Evolutionary conservation across 1,284 basidiomycete species (phyloP).

Genomic region (Takashimella tepidaria): DNA sequence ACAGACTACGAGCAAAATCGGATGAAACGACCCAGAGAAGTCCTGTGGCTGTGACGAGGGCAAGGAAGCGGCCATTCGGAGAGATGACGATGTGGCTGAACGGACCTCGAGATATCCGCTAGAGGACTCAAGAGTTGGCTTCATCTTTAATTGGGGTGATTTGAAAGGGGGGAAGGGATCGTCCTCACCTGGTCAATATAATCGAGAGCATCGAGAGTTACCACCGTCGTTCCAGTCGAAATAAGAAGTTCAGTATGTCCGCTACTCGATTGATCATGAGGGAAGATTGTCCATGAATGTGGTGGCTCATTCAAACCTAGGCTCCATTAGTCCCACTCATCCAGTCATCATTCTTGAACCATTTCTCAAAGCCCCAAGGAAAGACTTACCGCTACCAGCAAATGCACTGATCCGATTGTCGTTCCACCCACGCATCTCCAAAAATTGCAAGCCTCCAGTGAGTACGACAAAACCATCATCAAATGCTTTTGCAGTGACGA

Average conservation of each 20-base stretch:
- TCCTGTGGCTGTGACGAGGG: constrained; percentile 68
- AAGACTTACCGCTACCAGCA: constrained; percentile 61
- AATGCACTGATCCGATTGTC: constrained; percentile 61
- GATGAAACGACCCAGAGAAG: constrained; percentile 86
- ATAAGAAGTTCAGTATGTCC: constrained; percentile 81
- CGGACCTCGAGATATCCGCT: constrained; percentile 77
- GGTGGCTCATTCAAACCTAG: constrained; percentile 70
- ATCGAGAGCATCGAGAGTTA: constrained; percentile 79
- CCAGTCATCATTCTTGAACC: constrained; percentile 9
- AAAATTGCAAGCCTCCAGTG: constrained; percentile 66
- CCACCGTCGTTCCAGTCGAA: constrained; percentile 66
- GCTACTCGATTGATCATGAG: constrained; percentile 77
- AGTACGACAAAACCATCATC: constrained; percentile 81
- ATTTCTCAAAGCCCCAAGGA: constrained; percentile 9
- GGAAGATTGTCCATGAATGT: constrained; percentile 75
- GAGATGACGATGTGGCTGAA: constrained; percentile 82
- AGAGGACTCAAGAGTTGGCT: no score
- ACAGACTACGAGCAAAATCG: constrained; percentile 83
- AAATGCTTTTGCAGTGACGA: constrained; percentile 78
- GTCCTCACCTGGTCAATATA: constrained; percentile 68
- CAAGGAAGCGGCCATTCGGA: constrained; percentile 88
- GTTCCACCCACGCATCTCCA: constrained; percentile 81
- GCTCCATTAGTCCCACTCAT: background rate
- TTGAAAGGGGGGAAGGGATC: no score
- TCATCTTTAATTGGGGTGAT: no score